These are phyloP conservation scores for Kwoniella newhampshirensis DNA, from an alignment of 768 basidiomycete species.

Conservation along the genomic window DNA sequence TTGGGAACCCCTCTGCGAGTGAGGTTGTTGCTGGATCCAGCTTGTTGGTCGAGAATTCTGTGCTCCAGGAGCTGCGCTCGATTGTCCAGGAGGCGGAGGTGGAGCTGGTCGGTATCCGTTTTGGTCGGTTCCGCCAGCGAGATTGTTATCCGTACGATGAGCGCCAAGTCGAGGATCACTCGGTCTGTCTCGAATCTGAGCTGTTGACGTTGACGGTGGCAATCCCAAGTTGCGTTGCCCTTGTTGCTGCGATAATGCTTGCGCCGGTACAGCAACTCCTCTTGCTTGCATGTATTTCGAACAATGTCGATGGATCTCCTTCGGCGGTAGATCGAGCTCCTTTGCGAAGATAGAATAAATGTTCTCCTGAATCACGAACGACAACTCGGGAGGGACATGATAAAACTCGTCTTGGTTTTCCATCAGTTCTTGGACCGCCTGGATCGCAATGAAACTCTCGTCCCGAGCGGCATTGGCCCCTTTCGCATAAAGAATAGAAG, in stretches of 20 bases:
- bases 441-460: conserved; percentile 87
- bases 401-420: conserved; percentile 95
- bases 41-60: conserved; percentile 13
- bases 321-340: conserved; percentile 82
- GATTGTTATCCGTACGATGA: conserved; percentile 24
- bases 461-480: conserved; percentile 82
- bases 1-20: conserved; percentile 4
- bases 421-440: conserved; percentile 77
- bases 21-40: conserved; percentile 14
- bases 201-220: conserved; percentile 4
- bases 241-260: neutral
- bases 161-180: conserved; percentile 26
- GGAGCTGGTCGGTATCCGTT: conserved; percentile 1
- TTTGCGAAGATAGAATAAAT: conserved; percentile 75
- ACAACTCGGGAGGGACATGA: conserved; percentile 86
- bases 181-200: conserved; percentile 11
- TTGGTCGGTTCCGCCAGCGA: conserved; percentile 1
- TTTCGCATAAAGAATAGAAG: conserved; percentile 89
- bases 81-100: neutral
- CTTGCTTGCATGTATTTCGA: conserved; percentile 70
- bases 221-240: conserved; percentile 10
- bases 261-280: conserved; percentile 11
- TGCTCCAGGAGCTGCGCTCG: neutral
- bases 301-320: conserved; percentile 93
- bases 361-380: conserved; percentile 81